Base-by-base conservation (phyloP, 768 basidiomycete species). In the Mycena rebaudengoi region DNA sequence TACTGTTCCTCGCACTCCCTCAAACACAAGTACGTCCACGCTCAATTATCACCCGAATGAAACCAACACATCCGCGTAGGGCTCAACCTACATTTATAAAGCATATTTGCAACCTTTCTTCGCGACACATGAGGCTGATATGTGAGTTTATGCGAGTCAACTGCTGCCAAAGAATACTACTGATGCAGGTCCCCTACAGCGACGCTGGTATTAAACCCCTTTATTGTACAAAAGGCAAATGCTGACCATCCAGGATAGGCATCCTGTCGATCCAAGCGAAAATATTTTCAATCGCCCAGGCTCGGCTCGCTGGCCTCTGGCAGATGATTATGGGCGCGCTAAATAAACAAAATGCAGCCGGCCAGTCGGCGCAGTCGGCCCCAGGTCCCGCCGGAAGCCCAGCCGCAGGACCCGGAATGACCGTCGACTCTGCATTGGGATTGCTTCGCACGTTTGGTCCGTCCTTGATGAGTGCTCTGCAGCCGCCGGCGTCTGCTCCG, bases 1-100 rank as follows among this genome's bases (percentile, higher is more conserved):
- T 92, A 4, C 79, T 92, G 25, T 92, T 88, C 78, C 73, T 92
- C 43, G 76, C 89, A 10, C 83, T 92, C 18, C 90, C 90, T 7
- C 89, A 91, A 76, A 89, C 84, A 1, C 83, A 90, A 83, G 91
- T 87, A 60, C 48, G 78, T 75, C 32, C 5, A 11, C 39, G 48
- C 30, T 12, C 37, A 4, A 40, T 16, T 37, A 41, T 26, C 44
- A 23, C 35, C 50, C 30, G 16, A 32, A 26, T 44, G 51, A 46
- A 70, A 62, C 68, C 62, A 40, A 41, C 32, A 45, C 51, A 46
- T 16, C 35, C 18, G 2, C 26, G n/a, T 66, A 92, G 91, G 91
- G 90, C 45, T 89, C 90, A 6, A 85, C 84, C 1, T 89, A 85
- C 74, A 75, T 92, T 58, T 92, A 90, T 76, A 77, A 80, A 59